Evolutionary conservation across 345 rosid species (phyloP).

Genomic region (Rhizophora mangle): DNA sequence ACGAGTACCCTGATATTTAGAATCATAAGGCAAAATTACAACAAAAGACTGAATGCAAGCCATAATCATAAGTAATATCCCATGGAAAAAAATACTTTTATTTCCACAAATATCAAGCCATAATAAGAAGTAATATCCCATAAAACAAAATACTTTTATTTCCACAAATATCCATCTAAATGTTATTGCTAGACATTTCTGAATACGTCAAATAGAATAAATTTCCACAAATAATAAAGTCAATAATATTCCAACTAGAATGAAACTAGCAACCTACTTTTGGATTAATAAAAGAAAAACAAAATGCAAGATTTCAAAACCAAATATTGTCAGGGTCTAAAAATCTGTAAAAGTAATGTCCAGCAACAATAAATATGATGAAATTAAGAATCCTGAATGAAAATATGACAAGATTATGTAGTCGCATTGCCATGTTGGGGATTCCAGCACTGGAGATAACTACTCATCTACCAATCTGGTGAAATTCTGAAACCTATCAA

Average conservation of each 20-base stretch:
- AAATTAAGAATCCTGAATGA: too few species aligned
- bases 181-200: too few species aligned
- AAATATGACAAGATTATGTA: too few species aligned
- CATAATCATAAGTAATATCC: neutral
- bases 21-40: constrained; percentile 9
- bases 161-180: neutral
- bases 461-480: too few species aligned
- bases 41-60: neutral
- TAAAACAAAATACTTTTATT: neutral
- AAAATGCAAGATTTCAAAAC: neutral
- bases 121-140: neutral
- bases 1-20: constrained; percentile 65
- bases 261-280: too few species aligned
- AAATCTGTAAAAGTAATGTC: too few species aligned
- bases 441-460: too few species aligned
- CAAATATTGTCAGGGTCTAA: too few species aligned
- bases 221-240: neutral
- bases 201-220: neutral
- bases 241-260: neutral
- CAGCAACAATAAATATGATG: too few species aligned
- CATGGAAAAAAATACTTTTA: neutral
- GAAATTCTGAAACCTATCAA: too few species aligned
- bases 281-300: neutral
- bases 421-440: too few species aligned
- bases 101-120: neutral